phyloP scores from a whole-genome alignment of 2,329 filamentous ascomycete genomes.

The Cadophora gregata region DNA sequence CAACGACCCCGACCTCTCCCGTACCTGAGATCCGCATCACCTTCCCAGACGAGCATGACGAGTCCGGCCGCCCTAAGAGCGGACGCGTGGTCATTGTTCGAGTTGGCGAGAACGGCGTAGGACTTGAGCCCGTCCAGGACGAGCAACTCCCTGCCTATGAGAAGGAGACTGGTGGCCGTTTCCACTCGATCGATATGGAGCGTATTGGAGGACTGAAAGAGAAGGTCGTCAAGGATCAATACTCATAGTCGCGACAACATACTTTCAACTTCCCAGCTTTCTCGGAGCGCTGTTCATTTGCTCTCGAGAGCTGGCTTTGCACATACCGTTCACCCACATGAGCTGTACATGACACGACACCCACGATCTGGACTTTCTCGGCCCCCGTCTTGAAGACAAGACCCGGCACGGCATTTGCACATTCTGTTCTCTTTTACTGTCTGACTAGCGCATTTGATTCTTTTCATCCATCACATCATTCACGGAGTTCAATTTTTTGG shows the following conservation, averaged over 20 bases:
- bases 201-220: constrained; percentile 94
- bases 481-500: constrained; percentile 18
- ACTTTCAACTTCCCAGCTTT: constrained; percentile 18
- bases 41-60: constrained; percentile 94
- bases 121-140: constrained; percentile 81
- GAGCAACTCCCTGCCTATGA: constrained; percentile 87
- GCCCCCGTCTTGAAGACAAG: neutral
- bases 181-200: constrained; percentile 94
- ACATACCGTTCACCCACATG: constrained; percentile 16
- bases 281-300: constrained; percentile 17
- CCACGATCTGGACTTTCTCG: neutral
- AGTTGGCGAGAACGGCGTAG: constrained; percentile 86
- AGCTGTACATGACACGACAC: constrained; percentile 21
- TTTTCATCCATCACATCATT: constrained; percentile 10
- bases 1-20: constrained; percentile 77
- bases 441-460: constrained; percentile 15
- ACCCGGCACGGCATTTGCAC: constrained; percentile 11
- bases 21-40: constrained; percentile 97
- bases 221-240: constrained; percentile 58
- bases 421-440: constrained; percentile 11
- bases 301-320: constrained; percentile 22
- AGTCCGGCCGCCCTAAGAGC: constrained; percentile 78
- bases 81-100: constrained; percentile 91
- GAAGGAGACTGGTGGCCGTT: constrained; percentile 77
- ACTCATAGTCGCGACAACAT: constrained; percentile 30